Evolutionary conservation across 1,284 basidiomycete species (phyloP), one percentile per base, ranked within the genome.

Genomic region (Marasmius fiardii): DNA sequence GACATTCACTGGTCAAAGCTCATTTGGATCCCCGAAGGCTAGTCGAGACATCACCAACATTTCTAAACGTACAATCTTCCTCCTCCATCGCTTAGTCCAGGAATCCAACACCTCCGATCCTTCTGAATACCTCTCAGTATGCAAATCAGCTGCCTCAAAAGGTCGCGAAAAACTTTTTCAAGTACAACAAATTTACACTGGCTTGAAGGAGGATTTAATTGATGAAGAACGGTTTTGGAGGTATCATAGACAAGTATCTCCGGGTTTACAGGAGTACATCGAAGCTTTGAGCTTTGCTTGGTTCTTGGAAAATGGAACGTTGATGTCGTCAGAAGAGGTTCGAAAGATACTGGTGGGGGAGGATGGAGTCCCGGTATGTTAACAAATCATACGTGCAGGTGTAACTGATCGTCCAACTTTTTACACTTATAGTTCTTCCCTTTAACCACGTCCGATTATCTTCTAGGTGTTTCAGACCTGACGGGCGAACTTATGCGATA

Each of bases 401-500:
- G 20, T 41, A 20, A 7, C 8, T 41, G 48, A 45, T 47, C 26
- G 50, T 56, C 57, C 41, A 53, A 55, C 12, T 3, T 39, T 60
- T 23, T 37, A 37, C n/a, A n/a, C 44, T 18, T 52, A 11, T 62
- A 91, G 89, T 87, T 80, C 60, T 84, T 93, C 61, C 81, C 83
- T 11, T 64, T 93, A 26, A 78, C 92, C 2, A 68, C 82, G 24
- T 83, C 88, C 53, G 95, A 98, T 64, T 98, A 98, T 68, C 76
- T 98, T 14, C 82, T 98, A 1, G 96, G 96, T 14, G 75, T 98
- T 28, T 94, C 93, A 1, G 96, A 99, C 69, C 77, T 99, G 33
- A 97, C 94, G 0, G 96, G 96, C 43, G 96, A 98, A 71, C 82
- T 96, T n/a, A 98, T 98, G 96, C 83, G 96, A 35, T 91, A 90